Evolutionary conservation across 192 early-diverging fungal genomes (phyloP), one percentile per base, ranked within the genome.

Genomic region (Spizellomyces punctatus): DNA sequence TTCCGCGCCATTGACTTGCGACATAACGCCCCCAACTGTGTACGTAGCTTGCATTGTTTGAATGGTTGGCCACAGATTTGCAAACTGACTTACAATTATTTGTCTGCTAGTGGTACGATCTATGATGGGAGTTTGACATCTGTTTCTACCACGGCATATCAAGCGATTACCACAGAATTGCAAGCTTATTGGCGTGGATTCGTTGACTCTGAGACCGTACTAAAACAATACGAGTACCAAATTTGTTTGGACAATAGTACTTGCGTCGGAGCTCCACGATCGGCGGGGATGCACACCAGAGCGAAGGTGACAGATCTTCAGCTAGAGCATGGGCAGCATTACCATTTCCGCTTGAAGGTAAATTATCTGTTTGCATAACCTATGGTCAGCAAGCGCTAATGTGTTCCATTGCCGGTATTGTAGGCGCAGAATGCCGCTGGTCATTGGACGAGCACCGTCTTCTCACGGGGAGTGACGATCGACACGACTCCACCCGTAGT

Each of bases 371-470:
- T 1, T 19, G 50, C 50, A 54, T 54, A 54, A 19, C 50, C 14
- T 19, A n/a, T 54, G 50, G 0, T 54, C 3, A 36, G 27, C 27
- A 36, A 36, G 27, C 1, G 27, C 3, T 36, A 36, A 54, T 54
- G 9, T 52, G 9, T 52, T n/a, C n/a, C 49, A 52, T 52, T 52
- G 9, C 9, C n/a, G 49, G 49, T 52, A n/a, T 52, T 61, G 22
- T 12, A 61, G 59, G 59, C 59, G 22, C 36, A 36, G 8, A 63
- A 63, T 63, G 62, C 36, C 5, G 62, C 43, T 1, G 62, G 62
- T 8, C 21, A 44, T 44, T 10, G 8, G 6, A 42, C 36, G 5
- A 0, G 45, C 45, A 43, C n/a, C 36, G 62, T 44, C 0, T 43
- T 43, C 62, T 63, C 62, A 19, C 44, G 36, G 6, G 62, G 9